phyloP scores from a whole-genome alignment of 1,139 yeast species.

The Blastobotrys elegans region DNA sequence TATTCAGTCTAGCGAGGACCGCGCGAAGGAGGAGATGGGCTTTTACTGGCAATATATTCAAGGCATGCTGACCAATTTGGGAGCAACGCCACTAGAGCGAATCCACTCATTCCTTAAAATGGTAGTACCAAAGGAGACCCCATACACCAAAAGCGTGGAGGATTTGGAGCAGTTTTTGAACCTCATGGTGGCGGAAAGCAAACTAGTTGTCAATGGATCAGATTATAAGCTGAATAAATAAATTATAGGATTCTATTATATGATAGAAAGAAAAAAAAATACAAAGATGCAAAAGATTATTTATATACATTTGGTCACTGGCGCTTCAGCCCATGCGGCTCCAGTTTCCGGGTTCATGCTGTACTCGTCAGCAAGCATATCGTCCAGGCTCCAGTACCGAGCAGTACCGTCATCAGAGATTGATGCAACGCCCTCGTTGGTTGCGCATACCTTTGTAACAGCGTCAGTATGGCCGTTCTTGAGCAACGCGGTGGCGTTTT shows the following conservation, averaged over 20 bases:
- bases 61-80: slow-evolving; percentile 54
- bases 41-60: slow-evolving; percentile 46
- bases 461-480: slow-evolving; percentile 14
- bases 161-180: slow-evolving; percentile 41
- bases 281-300: not conserved
- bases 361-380: not conserved
- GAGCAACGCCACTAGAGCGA: slow-evolving; percentile 43
- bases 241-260: too few relatives aligned
- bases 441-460: slow-evolving; percentile 20
- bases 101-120: slow-evolving; percentile 51
- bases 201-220: slow-evolving; percentile 31
- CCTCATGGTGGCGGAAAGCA: slow-evolving; percentile 43
- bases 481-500: slow-evolving; percentile 2
- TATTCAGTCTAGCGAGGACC: slow-evolving; percentile 29
- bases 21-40: slow-evolving; percentile 36
- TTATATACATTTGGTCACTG: not conserved
- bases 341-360: not conserved
- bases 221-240: slow-evolving; percentile 28
- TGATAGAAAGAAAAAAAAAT: not conserved
- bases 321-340: slow-evolving; percentile 3
- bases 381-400: slow-evolving; percentile 14
- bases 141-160: slow-evolving; percentile 39
- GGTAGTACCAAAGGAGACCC: slow-evolving; percentile 50
- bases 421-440: slow-evolving; percentile 15
- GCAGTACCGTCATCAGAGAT: slow-evolving; percentile 19